Conservation (phyloP, 164 flowering plant species). For the Nymphaea thermarum region DNA sequence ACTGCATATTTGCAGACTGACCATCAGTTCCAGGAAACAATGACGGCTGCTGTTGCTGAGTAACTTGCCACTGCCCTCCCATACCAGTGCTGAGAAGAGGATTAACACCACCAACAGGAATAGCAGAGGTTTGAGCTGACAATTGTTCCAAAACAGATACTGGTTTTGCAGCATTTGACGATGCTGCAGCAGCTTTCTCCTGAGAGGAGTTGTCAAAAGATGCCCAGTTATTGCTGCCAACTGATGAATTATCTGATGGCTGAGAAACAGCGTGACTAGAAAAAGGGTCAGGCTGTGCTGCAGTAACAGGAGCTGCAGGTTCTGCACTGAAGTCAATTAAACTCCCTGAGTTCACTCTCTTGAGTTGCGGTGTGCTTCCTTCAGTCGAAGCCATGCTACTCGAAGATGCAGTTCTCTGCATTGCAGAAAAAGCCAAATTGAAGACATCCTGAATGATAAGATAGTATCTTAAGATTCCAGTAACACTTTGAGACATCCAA, state of each 20-base stretch:
- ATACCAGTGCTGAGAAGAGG: slow-evolving; percentile 17
- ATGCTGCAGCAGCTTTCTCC: slow-evolving; percentile 27
- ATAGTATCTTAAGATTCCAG: no score
- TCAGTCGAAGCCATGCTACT: slow-evolving; percentile 65
- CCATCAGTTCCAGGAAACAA: slow-evolving; percentile 20
- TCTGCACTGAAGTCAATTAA: slow-evolving; percentile 80
- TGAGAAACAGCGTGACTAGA: slow-evolving; percentile 24
- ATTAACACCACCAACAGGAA: slow-evolving; percentile 16
- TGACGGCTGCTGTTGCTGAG: slow-evolving; percentile 36
- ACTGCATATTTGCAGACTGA: slow-evolving; percentile 26
- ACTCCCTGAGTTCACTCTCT: slow-evolving; percentile 30
- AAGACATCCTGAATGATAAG: background rate
- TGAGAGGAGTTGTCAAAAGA: slow-evolving; percentile 57
- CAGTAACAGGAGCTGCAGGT: slow-evolving; percentile 50
- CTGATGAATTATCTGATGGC: slow-evolving; percentile 22
- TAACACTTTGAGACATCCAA: no score
- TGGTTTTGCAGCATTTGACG: slow-evolving; percentile 33
- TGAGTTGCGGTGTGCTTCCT: slow-evolving; percentile 44
- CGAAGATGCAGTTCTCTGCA: slow-evolving; percentile 84
- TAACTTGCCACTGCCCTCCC: slow-evolving; percentile 34
- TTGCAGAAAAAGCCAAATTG: slow-evolving; percentile 3
- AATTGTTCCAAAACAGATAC: slow-evolving; percentile 53
- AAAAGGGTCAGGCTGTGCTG: slow-evolving; percentile 14
- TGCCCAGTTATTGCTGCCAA: slow-evolving; percentile 66
- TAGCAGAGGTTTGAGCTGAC: slow-evolving; percentile 29